phyloP scores from a whole-genome alignment of 176 grass and related monocot species.

The Melocanna baccifera region DNA sequence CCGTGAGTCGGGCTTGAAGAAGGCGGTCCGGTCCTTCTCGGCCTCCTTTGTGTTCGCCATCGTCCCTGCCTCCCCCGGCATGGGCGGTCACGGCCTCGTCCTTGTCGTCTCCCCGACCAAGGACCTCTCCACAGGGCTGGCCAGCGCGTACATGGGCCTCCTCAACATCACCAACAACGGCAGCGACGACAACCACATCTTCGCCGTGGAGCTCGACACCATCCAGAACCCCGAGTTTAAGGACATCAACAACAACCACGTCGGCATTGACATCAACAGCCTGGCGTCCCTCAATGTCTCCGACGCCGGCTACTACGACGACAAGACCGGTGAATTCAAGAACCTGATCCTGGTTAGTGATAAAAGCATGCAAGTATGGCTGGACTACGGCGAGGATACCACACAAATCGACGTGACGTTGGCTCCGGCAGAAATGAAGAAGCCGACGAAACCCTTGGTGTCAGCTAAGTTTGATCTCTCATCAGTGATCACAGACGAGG shows the following conservation, averaged over 20 bases:
- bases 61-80: background rate
- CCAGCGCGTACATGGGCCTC: background rate
- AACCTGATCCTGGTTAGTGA: background rate
- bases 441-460: background rate
- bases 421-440: background rate
- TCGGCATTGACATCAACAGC: conserved; percentile 4
- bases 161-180: background rate
- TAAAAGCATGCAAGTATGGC: background rate
- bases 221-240: background rate
- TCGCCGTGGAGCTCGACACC: background rate
- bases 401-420: background rate
- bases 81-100: background rate
- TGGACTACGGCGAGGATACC: background rate
- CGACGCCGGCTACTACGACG: background rate
- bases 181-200: background rate
- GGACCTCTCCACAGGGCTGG: background rate
- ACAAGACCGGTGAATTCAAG: background rate
- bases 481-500: background rate
- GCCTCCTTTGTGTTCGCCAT: too few species aligned
- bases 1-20: background rate
- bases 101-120: background rate
- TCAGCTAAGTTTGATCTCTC: background rate
- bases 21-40: background rate
- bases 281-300: background rate
- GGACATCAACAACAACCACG: background rate